phyloP scores from a whole-genome alignment of 208 protist species.

The Tritrichomonas foetus region DNA sequence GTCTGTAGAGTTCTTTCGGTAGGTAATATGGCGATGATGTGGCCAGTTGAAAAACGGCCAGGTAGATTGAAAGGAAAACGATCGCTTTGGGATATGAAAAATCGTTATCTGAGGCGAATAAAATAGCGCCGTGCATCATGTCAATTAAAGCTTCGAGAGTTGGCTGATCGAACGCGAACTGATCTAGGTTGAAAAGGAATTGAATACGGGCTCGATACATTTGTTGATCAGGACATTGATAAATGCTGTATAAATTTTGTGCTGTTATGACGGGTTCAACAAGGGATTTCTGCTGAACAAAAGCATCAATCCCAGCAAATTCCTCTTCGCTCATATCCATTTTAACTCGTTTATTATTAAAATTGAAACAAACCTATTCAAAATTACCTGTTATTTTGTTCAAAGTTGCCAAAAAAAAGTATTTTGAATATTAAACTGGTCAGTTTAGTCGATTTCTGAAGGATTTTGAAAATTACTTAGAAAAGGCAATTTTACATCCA shows the following conservation, averaged over 20 bases:
- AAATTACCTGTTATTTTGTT: no score
- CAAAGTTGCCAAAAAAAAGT: no score
- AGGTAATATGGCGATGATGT: neutral
- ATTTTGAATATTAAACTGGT: no score
- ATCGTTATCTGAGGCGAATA: slow-evolving; percentile 31
- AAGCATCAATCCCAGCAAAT: neutral
- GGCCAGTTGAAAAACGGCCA: neutral
- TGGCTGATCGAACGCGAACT: neutral
- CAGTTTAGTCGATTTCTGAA: no score
- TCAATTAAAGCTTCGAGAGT: neutral
- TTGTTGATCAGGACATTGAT: slow-evolving; percentile 39
- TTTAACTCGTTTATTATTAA: neutral
- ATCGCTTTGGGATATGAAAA: slow-evolving; percentile 20
- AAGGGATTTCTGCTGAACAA: neutral
- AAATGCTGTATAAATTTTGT: slow-evolving; percentile 20
- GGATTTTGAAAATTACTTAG: no score
- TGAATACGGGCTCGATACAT: slow-evolving; percentile 30
- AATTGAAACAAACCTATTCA: no score
- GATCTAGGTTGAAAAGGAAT: slow-evolving; percentile 16
- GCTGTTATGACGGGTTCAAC: neutral
- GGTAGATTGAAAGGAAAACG: neutral
- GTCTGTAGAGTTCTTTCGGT: neutral
- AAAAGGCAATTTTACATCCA: no score
- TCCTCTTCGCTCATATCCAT: neutral
- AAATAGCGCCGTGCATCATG: neutral